Evolutionary conservation across 1,284 basidiomycete genomes (phyloP), one percentile per base, ranked within the genome.

Genomic region (Exobasidium cylindrosporum): DNA sequence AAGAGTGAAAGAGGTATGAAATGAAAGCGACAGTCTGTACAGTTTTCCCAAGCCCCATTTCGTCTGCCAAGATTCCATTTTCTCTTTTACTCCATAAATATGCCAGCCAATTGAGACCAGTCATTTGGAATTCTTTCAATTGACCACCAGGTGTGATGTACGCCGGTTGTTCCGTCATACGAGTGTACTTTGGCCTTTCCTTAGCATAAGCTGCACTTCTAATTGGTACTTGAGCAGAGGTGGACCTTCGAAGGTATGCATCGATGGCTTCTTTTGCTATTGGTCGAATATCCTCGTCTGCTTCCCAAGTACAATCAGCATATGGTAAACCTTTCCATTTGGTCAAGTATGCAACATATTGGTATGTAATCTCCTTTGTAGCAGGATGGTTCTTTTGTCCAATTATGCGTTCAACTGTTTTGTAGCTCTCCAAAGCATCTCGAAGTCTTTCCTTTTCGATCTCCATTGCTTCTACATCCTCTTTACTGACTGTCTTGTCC

Each of bases 11-110:
- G 61, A 99, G 87, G 85, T 95, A 98, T 7, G 93, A 88, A 77
- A 98, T 87, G 44, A 98, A 87, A 0, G 94, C 96, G 63, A 98
- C 97, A 0, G 95, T 98, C 90, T 97, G 79, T 10, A 99, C 94
- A 4, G 95, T 83, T 86, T 98, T 98, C 58, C 96, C 96, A 21
- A 98, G 88, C 80, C 96, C 96, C 96, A 98, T 99, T 85, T 99
- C 96, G 78, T 99, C 96, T 0, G 96, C 96, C 30, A 99, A 84
- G 70, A 99, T 97, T 31, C 96, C 96, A 77, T 97, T 97, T 73
- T 96, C 90, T 24, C 91, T 91, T 72, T 92, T 88, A 74, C 86
- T 88, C 95, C 95, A 98, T 6, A 95, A 84, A 80, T 96, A 98
- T 1, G 92, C 91, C 24, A 99, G 85, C 96, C 96, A 99, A 81